Conservation (phyloP, 225 moss, liverwort and hornwort genomes). For the Straminergon stramineum region DNA sequence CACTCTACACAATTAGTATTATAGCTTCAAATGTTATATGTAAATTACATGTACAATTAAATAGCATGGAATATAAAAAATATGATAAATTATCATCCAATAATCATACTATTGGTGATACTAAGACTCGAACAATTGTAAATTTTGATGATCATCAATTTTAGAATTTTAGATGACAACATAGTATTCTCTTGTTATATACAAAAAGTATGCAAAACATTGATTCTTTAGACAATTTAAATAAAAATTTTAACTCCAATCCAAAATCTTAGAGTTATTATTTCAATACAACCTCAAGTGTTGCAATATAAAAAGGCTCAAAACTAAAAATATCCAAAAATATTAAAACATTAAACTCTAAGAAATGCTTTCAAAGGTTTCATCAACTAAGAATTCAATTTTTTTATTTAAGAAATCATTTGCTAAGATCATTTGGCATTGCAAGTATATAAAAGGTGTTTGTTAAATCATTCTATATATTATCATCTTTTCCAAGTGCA, state of each 20-base stretch:
- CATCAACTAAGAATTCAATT: not conserved
- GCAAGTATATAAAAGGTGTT: not conserved
- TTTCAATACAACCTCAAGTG: not conserved
- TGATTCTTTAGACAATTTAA: not conserved
- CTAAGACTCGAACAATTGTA: not conserved
- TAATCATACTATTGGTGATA: not conserved
- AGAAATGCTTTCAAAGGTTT: not conserved
- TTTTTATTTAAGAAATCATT: not conserved
- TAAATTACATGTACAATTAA: too few species aligned
- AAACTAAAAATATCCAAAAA: not conserved
- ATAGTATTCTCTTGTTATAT: not conserved
- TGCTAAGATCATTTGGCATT: not conserved
- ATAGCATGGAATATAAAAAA: not conserved
- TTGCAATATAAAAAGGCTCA: not conserved
- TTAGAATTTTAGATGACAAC: not conserved
- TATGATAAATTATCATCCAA: not conserved
- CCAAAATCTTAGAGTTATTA: not conserved
- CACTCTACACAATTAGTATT: not conserved
- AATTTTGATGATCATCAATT: not conserved
- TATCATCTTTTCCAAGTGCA: not conserved
- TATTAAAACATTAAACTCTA: not conserved
- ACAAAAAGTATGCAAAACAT: not conserved
- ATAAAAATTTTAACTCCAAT: not conserved
- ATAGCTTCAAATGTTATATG: too few species aligned
- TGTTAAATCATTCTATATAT: not conserved